Evolutionary conservation across 805 yeast genomes (phyloP), one percentile per base, ranked within the genome.

Genomic region (Myxozyma neotropica): DNA sequence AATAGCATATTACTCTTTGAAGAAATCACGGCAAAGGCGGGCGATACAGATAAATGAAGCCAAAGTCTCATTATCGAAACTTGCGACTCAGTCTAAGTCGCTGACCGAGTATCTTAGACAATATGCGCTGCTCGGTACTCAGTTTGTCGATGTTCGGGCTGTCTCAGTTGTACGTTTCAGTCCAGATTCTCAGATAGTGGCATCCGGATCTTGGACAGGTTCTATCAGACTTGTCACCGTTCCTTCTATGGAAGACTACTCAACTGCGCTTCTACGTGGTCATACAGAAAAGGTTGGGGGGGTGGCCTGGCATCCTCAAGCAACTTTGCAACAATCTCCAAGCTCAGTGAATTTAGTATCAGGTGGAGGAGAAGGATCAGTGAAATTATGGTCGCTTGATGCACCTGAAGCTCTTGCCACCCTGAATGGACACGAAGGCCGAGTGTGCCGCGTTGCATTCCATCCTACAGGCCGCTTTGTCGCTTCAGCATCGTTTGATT

Each of bases 201-300:
- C 89, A 0, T 77, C 83, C 13, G 94, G 91, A 0, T 87, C 94
- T 38, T 93, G 98, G 97, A 83, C 85, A 62, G 97, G 97, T 2
- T 77, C 78, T 27, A 66, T 89, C 4, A 80, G 79, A 61, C 62
- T 89, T 1, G 43, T 87, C n/a, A 71, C 80, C 46, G 65, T 72
- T 2, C 67, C 72, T 0, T 71, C 78, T 2, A 72, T 86, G 43
- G 72, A 74, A 19, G 59, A 70, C 7, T 15, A 53, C 7, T 67
- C 47, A n/a, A 65, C 60, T 13, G 33, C 54, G 0, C 65, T 66
- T 0, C 71, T 76, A 6, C 68, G 70, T 4, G 83, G 82, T n/a
- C 86, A 86, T 59, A 73, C 74, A 0, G 94, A 88, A 48, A 89
- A 87, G 69, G 78, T 87, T 1, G 82, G 89, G 49, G 89, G 88